Base-by-base conservation (phyloP, 176 grass and related monocot genomes). In the Pontederia paniculata region DNA sequence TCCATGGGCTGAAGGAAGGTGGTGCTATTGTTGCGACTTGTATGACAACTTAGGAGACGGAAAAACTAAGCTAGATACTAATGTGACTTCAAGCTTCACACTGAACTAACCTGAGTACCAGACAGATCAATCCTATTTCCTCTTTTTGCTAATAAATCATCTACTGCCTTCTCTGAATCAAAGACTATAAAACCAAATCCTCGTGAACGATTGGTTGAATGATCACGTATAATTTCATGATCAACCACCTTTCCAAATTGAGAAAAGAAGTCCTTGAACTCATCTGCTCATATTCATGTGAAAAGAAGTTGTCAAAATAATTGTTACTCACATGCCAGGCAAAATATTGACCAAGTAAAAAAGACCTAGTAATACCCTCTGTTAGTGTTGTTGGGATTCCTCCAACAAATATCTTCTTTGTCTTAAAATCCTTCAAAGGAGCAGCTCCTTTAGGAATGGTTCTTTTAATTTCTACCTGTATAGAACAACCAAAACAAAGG, bases 101-200 rank as follows among this genome's bases (percentile, higher is more conserved):
- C 58, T 55, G 67, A 43, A 80, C 81, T 80, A 60, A 97, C 86
- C 82, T 97, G 81, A 50, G 83, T 60, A 77, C 80, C 86, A 60
- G 80, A 76, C 56, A 97, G 83, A 55, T 90, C 77, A 43, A 97
- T 88, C 80, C 84, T 89, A 81, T 86, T 88, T 76, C 93, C 86
- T n/a, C 72, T 88, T 74, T 77, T 88, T 71, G 80, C 72, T 90
- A 97, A 81, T 50, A 97, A 72, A 76, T 66, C 77, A 75, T 97
- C 83, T 79, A 97, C 93, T 71, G 57, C 77, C 58, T 97, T 65
- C 65, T 97, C 93, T 72, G 83, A 87, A 48, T 80, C 72, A 81
- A 90, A 97, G 72, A 87, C 77, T 60, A 97, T 81, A 88, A 97
- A 97, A 51, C 93, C 93, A 75, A 97, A 90, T 44, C 93, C 93